Evolutionary conservation across 768 basidiomycete genomes (phyloP).

Genomic region (Trametes villosa): DNA sequence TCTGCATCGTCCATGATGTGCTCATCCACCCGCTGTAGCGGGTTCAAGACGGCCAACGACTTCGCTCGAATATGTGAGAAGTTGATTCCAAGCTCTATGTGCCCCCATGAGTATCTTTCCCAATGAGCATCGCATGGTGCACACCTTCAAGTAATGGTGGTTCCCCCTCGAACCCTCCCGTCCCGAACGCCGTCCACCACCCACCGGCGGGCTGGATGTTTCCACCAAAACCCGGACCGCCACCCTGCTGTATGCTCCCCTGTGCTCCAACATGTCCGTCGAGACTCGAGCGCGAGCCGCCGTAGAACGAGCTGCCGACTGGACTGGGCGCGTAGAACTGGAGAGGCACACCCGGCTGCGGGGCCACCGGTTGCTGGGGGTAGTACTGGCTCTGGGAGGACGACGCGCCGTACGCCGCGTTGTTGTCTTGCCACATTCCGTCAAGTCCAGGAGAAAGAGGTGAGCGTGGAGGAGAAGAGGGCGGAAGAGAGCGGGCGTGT

Average conservation of each 20-base stretch:
- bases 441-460: neutral
- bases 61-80: constrained; percentile 95
- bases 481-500: constrained; percentile 2
- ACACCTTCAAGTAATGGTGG: constrained; percentile 92
- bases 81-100: constrained; percentile 93
- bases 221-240: constrained; percentile 61
- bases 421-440: constrained; percentile 78
- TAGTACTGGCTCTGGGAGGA: constrained; percentile 68
- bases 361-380: constrained; percentile 42
- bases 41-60: constrained; percentile 94
- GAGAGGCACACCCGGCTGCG: constrained; percentile 57
- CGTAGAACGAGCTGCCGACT: constrained; percentile 65
- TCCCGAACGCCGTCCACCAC: constrained; percentile 98
- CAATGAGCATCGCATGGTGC: neutral
- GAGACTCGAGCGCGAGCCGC: constrained; percentile 73
- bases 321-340: constrained; percentile 77
- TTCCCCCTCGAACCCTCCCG: constrained; percentile 94
- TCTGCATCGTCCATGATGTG: constrained; percentile 99
- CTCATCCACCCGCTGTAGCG: constrained; percentile 79
- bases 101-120: neutral
- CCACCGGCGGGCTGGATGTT: constrained; percentile 73
- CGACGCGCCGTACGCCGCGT: constrained; percentile 58
- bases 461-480: constrained; percentile 4
- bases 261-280: constrained; percentile 70
- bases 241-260: constrained; percentile 52